These are phyloP conservation scores for Conticribra guillardii DNA, from an alignment of 108 stramenopile species.

Conservation along the genomic window DNA sequence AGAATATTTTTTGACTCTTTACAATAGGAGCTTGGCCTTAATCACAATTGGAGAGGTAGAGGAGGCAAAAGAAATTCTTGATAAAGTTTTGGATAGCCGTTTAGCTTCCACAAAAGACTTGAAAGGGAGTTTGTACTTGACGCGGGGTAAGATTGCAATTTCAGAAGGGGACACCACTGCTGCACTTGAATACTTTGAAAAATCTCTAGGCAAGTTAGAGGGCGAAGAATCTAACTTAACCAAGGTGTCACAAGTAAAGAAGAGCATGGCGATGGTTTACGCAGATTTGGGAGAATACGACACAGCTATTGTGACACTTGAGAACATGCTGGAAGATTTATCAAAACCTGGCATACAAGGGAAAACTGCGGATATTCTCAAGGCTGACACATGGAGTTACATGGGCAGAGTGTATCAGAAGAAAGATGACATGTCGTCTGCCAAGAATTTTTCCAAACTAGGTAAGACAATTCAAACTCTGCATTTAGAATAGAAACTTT, in stretches of 20 bases:
- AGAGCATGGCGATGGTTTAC: slow-evolving; percentile 30
- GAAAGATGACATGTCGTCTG: slow-evolving; percentile 30
- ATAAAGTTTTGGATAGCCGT: slow-evolving; percentile 17
- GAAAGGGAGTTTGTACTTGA: slow-evolving; percentile 21
- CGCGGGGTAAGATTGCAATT: slow-evolving; percentile 27
- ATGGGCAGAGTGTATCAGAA: slow-evolving; percentile 33
- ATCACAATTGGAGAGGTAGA: slow-evolving; percentile 31
- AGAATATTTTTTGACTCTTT: slow-evolving; percentile 35
- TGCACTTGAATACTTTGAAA: slow-evolving; percentile 28
- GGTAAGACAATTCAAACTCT: slow-evolving; percentile 36
- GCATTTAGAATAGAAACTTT: no score
- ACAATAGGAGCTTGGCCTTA: slow-evolving; percentile 36
- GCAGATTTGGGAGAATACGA: slow-evolving; percentile 25
- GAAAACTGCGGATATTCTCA: slow-evolving; percentile 14
- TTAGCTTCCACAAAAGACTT: slow-evolving; percentile 34
- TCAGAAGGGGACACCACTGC: slow-evolving; percentile 12
- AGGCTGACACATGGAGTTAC: slow-evolving; percentile 41
- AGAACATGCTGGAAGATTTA: slow-evolving; percentile 38
- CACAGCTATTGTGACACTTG: slow-evolving; percentile 24
- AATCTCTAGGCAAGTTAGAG: slow-evolving; percentile 18
- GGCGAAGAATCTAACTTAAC: slow-evolving; percentile 18
- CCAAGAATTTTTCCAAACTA: slow-evolving; percentile 50
- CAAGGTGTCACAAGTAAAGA: slow-evolving; percentile 30
- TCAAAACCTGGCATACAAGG: slow-evolving; percentile 15
- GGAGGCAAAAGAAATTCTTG: slow-evolving; percentile 27